These are phyloP conservation scores for Eucalyptus caleyi DNA, from an alignment of 345 rosid species.

Conservation along the genomic window DNA sequence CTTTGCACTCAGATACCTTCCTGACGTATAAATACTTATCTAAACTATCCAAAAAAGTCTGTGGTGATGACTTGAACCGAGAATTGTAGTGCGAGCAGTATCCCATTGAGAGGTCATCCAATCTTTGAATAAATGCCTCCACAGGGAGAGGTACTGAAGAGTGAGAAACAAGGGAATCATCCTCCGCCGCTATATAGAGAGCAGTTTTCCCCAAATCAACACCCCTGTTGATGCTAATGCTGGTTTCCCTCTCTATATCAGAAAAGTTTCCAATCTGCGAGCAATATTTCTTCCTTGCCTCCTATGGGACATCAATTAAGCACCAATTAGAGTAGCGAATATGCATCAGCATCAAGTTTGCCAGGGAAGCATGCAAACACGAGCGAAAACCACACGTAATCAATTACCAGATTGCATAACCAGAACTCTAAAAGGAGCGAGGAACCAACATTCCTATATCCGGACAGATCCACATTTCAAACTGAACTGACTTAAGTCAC, in stretches of 20 bases:
- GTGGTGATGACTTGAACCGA: slow-evolving; percentile 14
- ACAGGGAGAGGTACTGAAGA: slow-evolving; percentile 59
- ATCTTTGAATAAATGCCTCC: slow-evolving; percentile 33
- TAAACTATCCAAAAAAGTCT: slow-evolving; percentile 32
- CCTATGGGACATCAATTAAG: slow-evolving; percentile 6
- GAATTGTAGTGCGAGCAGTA: slow-evolving; percentile 31
- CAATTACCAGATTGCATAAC: neutral
- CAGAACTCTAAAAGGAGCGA: neutral
- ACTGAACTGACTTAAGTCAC: neutral
- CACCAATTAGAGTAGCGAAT: neutral
- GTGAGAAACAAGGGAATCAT: slow-evolving; percentile 49
- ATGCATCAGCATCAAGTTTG: neutral
- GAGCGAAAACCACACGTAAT: neutral
- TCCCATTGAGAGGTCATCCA: slow-evolving; percentile 60
- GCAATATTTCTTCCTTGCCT: slow-evolving; percentile 26
- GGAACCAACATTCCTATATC: neutral
- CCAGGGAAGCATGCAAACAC: neutral
- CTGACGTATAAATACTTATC: slow-evolving; percentile 32
- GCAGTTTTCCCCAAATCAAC: slow-evolving; percentile 49
- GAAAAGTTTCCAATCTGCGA: slow-evolving; percentile 2
- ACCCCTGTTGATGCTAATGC: slow-evolving; percentile 42
- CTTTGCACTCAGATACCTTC: slow-evolving; percentile 21
- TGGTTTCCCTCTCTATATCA: slow-evolving; percentile 37
- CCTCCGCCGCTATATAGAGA: slow-evolving; percentile 57
- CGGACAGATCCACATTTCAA: neutral